A percentile compares a stretch with the other conserved stretches of the same genome.
These are phyloP conservation scores for Nissolia schottii DNA, from an alignment of 306 rosid species.

Conservation along the genomic window DNA sequence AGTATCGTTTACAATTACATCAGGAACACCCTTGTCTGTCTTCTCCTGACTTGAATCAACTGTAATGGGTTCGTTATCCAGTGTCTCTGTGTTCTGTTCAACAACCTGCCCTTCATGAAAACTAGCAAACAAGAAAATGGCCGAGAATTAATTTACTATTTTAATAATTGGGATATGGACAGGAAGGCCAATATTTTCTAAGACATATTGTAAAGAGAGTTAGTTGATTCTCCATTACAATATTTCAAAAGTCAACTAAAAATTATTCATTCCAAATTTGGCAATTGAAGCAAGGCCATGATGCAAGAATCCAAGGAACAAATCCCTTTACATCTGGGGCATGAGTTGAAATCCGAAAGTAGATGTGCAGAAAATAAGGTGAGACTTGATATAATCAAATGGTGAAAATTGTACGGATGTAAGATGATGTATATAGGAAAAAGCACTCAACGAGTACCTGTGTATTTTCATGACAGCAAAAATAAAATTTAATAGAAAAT, in stretches of 20 bases:
- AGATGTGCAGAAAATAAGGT: background rate
- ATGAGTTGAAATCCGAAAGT: background rate
- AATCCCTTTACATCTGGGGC: background rate
- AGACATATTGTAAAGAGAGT: background rate
- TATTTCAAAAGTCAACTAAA: conserved; percentile 17
- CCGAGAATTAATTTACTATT: background rate
- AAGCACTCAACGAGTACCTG: background rate
- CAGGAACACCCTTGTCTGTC: conserved; percentile 24
- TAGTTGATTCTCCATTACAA: background rate
- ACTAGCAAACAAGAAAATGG: conserved; percentile 44
- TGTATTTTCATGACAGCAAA: background rate
- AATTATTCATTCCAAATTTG: background rate
- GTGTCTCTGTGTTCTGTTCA: conserved; percentile 31
- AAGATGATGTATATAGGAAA: background rate
- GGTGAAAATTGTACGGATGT: background rate
- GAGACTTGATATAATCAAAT: background rate
- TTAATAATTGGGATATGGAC: background rate
- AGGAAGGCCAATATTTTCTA: background rate
- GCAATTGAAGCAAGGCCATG: background rate
- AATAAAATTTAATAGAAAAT: background rate
- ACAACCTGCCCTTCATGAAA: conserved; percentile 26
- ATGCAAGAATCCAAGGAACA: background rate
- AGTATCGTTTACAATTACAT: conserved; percentile 18
- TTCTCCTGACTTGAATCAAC: conserved; percentile 32
- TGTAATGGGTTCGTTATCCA: conserved; percentile 21